Percentiles rank a stretch among this genome's conserved stretches.
Evolutionary conservation across 225 moss, liverwort and hornwort genomes (phyloP).

Genomic region (Marchantia paleacea): DNA sequence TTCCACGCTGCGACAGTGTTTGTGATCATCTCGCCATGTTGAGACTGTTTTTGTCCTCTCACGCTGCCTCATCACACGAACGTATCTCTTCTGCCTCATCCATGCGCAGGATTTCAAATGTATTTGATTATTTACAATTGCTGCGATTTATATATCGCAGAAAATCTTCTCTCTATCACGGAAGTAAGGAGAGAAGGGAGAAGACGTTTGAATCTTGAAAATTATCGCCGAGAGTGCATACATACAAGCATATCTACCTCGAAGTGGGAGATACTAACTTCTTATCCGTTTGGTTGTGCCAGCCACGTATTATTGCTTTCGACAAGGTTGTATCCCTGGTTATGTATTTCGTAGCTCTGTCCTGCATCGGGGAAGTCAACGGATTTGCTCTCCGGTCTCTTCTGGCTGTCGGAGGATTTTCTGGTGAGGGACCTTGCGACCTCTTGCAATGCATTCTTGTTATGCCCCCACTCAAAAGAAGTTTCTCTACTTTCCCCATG

Average conservation of each 20-base stretch:
- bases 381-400: conserved; percentile 80
- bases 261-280: background rate
- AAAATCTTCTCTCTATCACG: no score
- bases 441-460: no score
- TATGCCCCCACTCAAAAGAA: background rate
- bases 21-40: background rate
- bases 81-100: no score
- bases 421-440: conserved; percentile 39
- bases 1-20: no score
- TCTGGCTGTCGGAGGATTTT: conserved; percentile 89
- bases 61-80: background rate
- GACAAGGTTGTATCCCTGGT: conserved; percentile 71
- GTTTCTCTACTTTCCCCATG: no score
- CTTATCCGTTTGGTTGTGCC: conserved; percentile 28
- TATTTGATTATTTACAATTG: no score
- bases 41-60: background rate
- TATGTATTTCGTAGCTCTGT: conserved; percentile 55
- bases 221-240: no score
- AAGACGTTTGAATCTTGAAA: no score
- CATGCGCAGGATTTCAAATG: no score
- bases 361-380: conserved; percentile 53
- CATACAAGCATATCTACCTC: background rate
- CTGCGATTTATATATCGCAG: no score
- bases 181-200: no score
- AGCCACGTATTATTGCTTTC: conserved; percentile 72